These are phyloP conservation scores for Sporobolomyces roseus DNA, from an alignment of 768 basidiomycete species.

Conservation along the genomic window DNA sequence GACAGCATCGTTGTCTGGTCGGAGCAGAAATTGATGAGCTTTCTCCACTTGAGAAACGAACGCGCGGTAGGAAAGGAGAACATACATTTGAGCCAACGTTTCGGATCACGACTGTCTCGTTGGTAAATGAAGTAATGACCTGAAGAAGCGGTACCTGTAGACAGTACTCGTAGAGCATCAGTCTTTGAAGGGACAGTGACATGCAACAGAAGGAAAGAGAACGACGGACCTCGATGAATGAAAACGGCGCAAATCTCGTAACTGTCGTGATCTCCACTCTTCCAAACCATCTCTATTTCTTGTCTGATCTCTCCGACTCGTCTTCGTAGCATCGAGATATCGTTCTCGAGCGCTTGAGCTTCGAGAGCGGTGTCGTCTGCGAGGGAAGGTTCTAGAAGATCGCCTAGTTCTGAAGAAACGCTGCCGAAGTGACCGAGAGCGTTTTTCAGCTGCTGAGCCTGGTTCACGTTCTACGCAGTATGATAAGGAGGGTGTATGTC, in stretches of 20 bases:
- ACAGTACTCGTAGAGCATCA: too few species aligned
- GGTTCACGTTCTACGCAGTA: neutral
- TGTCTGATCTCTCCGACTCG: constrained; percentile 52
- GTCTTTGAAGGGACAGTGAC: neutral
- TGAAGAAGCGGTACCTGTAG: constrained; percentile 44
- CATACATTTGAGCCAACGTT: constrained; percentile 71
- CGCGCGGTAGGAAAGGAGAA: neutral
- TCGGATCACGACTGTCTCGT: constrained; percentile 54
- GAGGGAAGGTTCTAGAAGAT: neutral
- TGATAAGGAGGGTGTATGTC: neutral
- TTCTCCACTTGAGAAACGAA: neutral
- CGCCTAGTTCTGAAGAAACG: neutral
- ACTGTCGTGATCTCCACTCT: constrained; percentile 55
- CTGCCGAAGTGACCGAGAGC: constrained; percentile 10
- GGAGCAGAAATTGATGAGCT: neutral
- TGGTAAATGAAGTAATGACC: constrained; percentile 92
- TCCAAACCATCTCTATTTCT: constrained; percentile 73
- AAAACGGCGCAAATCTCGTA: constrained; percentile 91
- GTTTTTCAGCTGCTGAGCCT: neutral
- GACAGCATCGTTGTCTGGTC: constrained; percentile 79
- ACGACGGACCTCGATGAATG: constrained; percentile 80
- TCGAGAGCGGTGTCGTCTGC: constrained; percentile 37
- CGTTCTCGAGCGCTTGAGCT: constrained; percentile 60
- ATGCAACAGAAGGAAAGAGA: neutral
- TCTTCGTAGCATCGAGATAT: constrained; percentile 55